Evolutionary conservation across 768 basidiomycete species (phyloP), one percentile per base, ranked within the genome.

Genomic region (Pleurotus platypus): DNA sequence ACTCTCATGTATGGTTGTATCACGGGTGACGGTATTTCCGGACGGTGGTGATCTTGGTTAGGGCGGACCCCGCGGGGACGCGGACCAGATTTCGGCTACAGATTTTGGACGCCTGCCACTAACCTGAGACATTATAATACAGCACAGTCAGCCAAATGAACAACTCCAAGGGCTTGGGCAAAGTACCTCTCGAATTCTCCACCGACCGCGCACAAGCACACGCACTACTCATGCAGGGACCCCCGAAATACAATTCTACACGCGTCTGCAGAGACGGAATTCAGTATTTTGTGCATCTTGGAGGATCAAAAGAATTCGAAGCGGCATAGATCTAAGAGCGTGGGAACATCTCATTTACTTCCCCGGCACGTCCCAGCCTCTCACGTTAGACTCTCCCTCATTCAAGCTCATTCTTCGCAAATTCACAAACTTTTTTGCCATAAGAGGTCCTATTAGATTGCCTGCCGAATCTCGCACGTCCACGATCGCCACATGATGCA

Each of bases 1-100:
- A 13, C 35, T 30, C 26, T 18, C 26, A 13, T 38, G 26, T 22
- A 30, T 26, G 24, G 24, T n/a, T 53, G 50, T 53, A 53, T 53
- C 50, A 53, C 50, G 50, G 50, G 50, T 38, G 40, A 38, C 50
- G 50, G 38, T 38, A 53, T 39, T 53, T 18, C 50, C 50, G 50
- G 50, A 53, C 50, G 35, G 50, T 53, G 50, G 35, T 18, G 50
- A 39, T 51, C 50, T 39, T 13, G 40, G 50, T 12, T 8, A 39
- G 22, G 50, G 9, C 30, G 35, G 50, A 37, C 20, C n/a, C 50
- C 50, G 35, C 35, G 35, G 30, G 13, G 20, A 18, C 50, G 50
- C 30, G 50, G 50, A 53, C 35, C 16, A 26, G 20, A 24, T 20
- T 49, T 9, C 48, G 24, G 37, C 50, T 39, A 4, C n/a, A 47